These are phyloP conservation scores for Arabidopsis hybrid DNA, from an alignment of 441 rosid genomes.

Conservation along the genomic window DNA sequence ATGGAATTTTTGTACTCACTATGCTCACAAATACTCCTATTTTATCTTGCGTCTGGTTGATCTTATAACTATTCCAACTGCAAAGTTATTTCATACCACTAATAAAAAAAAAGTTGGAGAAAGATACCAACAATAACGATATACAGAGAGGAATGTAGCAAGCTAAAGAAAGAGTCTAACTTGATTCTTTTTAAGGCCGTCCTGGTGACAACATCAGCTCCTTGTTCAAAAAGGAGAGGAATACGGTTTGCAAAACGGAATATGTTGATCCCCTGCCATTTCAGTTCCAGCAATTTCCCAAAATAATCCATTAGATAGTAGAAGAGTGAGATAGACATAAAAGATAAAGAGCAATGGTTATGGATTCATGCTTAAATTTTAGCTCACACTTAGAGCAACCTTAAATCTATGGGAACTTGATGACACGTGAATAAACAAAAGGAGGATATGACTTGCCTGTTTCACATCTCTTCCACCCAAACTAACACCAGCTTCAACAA, in stretches of 20 bases:
- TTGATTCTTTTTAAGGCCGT: slow-evolving; percentile 93
- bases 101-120: not conserved
- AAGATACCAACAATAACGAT: slow-evolving; percentile 6
- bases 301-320: not conserved
- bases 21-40: slow-evolving; percentile 95
- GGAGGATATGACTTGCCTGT: slow-evolving; percentile 59
- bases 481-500: slow-evolving; percentile 99
- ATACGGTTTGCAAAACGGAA: slow-evolving; percentile 97
- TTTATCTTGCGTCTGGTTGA: slow-evolving; percentile 90
- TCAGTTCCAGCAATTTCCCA: slow-evolving; percentile 10
- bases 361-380: not conserved
- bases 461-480: slow-evolving; percentile 96
- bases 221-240: slow-evolving; percentile 99
- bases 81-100: slow-evolving; percentile 32
- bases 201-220: slow-evolving; percentile 97
- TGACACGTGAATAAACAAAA: slow-evolving; percentile 8
- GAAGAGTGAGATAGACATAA: not conserved
- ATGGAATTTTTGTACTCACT: slow-evolving; percentile 97
- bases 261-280: slow-evolving; percentile 82
- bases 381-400: slow-evolving; percentile 5
- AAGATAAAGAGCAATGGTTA: not conserved
- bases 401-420: not conserved
- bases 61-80: slow-evolving; percentile 97
- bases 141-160: not conserved
- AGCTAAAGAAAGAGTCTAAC: slow-evolving; percentile 51